Evolutionary conservation across 768 basidiomycete species (phyloP), one percentile per base, ranked within the genome.

Genomic region (Trametes coccinea): DNA sequence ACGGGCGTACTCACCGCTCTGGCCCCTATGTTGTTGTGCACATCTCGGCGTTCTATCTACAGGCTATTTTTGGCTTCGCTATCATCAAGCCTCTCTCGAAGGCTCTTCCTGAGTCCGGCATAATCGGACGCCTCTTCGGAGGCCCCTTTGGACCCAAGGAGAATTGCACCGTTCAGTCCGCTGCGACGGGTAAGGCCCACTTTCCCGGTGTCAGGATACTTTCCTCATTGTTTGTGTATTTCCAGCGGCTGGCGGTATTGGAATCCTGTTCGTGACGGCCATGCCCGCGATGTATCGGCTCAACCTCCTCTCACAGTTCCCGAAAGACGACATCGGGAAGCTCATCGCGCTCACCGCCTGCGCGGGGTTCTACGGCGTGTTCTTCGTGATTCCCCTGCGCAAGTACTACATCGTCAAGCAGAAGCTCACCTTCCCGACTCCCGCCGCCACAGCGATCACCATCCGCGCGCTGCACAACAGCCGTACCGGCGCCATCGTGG

Each of bases 111-210:
- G 77, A 79, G 62, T 77, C 76, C 40, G 80, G 80, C 30, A 52
- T 81, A 7, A 49, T 84, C 5, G 77, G 80, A 2, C 71, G 72
- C 31, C 68, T 81, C 46, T 72, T 84, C 22, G 83, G 84, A 13
- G 87, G 84, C 13, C 74, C 79, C 62, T 85, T 86, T 70, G 83
- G 83, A 30, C 85, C 84, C 11, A 87, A 87, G 71, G 86, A 88
- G 71, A 86, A 87, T 68, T 84, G 84, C 71, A 84, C 83, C 4
- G 82, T 84, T 29, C 84, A 85, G 71, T 80, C 80, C 65, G 81
- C 83, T 56, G 84, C 83, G 16, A 84, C 82, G 33, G 78, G 79
- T 77, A 62, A 61, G 73, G 59, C 68, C 53, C 64, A 67, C 48
- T 66, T n/a, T 33, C 39, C 10, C 51, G 14, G 14, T 22, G 13